Evolutionary conservation across 2,329 filamentous ascomycete species (phyloP).

Genomic region (Fusarium tupiense): DNA sequence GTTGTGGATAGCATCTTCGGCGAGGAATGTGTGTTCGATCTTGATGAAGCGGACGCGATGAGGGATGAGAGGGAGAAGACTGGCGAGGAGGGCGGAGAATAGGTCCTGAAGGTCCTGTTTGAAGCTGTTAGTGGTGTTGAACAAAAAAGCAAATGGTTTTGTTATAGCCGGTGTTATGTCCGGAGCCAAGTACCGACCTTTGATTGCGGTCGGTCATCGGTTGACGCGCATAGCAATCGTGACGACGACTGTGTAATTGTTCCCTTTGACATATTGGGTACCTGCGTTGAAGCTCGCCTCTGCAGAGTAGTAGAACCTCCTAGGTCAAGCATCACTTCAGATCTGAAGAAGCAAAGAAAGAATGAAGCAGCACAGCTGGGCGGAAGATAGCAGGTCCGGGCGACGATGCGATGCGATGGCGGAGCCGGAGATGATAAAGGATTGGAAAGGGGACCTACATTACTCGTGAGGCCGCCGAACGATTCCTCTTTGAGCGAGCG

Average conservation of each 20-base stretch:
- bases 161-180: conserved; percentile 5
- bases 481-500: conserved; percentile 11
- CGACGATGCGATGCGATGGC: conserved; percentile 5
- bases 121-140: background rate
- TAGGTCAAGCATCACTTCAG: conserved; percentile 15
- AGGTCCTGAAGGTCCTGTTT: conserved; percentile 93
- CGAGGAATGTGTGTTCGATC: conserved; percentile 92
- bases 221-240: conserved; percentile 93
- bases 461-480: conserved; percentile 25
- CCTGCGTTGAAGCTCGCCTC: conserved; percentile 11
- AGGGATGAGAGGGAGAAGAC: conserved; percentile 80
- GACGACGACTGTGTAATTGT: conserved; percentile 80
- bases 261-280: conserved; percentile 25
- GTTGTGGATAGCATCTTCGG: conserved; percentile 98
- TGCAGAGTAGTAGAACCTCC: conserved; percentile 2
- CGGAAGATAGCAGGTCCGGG: background rate
- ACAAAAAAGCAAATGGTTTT: background rate
- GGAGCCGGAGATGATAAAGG: conserved; percentile 25
- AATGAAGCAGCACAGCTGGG: background rate
- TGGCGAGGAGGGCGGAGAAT: conserved; percentile 94
- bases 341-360: background rate
- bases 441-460: conserved; percentile 24
- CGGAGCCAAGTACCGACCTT: conserved; percentile 69
- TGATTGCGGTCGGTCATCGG: conserved; percentile 93
- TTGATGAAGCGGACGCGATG: conserved; percentile 91